Percentiles rank a stretch among this genome's conserved stretches.
Evolutionary conservation across 1,284 basidiomycete species (phyloP).

Genomic region (Hypsizygus ulmarius): DNA sequence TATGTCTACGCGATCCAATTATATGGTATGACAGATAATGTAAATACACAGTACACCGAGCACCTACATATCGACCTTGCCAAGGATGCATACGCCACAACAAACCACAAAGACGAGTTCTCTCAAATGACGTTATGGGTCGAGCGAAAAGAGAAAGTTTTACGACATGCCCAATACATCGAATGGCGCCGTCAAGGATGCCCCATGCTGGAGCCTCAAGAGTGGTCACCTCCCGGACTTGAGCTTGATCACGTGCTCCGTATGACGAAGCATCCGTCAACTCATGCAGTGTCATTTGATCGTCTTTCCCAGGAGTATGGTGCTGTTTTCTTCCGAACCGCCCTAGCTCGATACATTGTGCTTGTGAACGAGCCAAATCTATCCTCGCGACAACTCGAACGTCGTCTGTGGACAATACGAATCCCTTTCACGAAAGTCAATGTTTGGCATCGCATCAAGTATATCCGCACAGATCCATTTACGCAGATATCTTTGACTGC

Average conservation of each 20-base stretch:
- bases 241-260: conserved; percentile 1
- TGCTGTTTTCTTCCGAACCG: conserved; percentile 12
- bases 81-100: conserved; percentile 31
- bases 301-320: conserved; percentile 6
- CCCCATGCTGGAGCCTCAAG: neutral
- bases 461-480: conserved; percentile 10
- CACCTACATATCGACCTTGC: conserved; percentile 33
- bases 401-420: conserved; percentile 10
- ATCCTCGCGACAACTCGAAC: conserved; percentile 15
- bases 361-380: conserved; percentile 15
- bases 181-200: conserved; percentile 8
- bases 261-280: neutral
- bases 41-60: conserved; percentile 32
- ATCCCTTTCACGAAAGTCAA: conserved; percentile 21
- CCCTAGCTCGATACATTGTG: conserved; percentile 18
- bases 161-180: conserved; percentile 16
- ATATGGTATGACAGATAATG: conserved; percentile 31
- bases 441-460: conserved; percentile 27
- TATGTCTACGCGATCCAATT: conserved; percentile 22
- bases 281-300: neutral
- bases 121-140: conserved; percentile 36
- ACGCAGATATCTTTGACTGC: conserved; percentile 9
- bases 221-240: conserved; percentile 8
- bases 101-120: conserved; percentile 29
- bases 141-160: conserved; percentile 28